Evolutionary conservation across 1,139 yeast species (phyloP), one percentile per base, ranked within the genome.

Genomic region (Yamadazyma sp.): DNA sequence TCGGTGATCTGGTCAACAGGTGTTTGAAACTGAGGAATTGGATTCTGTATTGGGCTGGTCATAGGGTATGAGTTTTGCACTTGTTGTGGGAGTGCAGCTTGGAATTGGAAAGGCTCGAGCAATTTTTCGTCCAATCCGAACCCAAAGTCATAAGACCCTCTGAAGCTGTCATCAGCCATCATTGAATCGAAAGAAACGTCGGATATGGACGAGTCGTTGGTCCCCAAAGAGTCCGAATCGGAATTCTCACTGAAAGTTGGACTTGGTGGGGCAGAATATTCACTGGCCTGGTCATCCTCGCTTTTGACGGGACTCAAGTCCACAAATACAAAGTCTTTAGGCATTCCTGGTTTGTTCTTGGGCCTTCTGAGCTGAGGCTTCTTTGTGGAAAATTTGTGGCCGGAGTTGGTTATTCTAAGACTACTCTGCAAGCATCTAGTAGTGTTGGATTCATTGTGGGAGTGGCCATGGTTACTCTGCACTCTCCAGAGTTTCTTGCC

Each of bases 281-380:
- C 31, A 30, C 31, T 29, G 30, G 36, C 23, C 5, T 59, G 63
- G 16, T 56, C 25, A 3, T 59, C 64, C 23, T 59, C 67, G 32
- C 49, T 59, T 58, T 74, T 74, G 32, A 69, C 69, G 17, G 81
- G 81, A 15, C 79, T 73, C 45, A 76, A 63, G 51, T 76, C 80
- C 33, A 76, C 80, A 52, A 76, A 76, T 15, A 76, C 79, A 48
- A 74, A 76, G 51, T 74, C 78, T 53, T 69, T 69, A 40, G 76
- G 77, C 61, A 62, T 65, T 7, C 80, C 80, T 5, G 79, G 79
- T 51, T 62, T 71, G 51, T 66, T 66, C 59, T 69, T 72, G 18
- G 81, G 80, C 56, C 80, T 66, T 53, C 71, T 70, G 40, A 69
- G 62, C 16, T 76, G 75, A 12, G 75, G 69, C 48, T 74, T 72